These are phyloP conservation scores for Heterobasidion occidentale DNA, from an alignment of 1,284 basidiomycete species.

Conservation along the genomic window DNA sequence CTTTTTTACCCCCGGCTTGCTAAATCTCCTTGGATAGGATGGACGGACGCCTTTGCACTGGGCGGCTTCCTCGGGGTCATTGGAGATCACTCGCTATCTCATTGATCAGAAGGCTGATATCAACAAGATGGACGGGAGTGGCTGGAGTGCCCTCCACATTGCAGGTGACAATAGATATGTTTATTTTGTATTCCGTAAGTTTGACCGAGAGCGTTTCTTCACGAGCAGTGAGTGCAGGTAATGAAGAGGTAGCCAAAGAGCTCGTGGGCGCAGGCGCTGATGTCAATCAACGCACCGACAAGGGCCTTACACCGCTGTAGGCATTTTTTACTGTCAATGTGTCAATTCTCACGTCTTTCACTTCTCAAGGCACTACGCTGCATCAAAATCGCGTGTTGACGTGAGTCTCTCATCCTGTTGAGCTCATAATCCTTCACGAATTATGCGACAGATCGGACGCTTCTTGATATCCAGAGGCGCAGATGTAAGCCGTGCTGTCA, in stretches of 20 bases:
- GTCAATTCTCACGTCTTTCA: slow-evolving; percentile 5
- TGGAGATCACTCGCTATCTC: slow-evolving; percentile 67
- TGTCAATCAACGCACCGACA: slow-evolving; percentile 75
- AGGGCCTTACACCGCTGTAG: slow-evolving; percentile 83
- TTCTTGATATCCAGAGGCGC: slow-evolving; percentile 81
- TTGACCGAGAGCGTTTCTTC: not conserved
- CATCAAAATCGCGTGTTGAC: slow-evolving; percentile 85
- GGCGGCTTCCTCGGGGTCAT: slow-evolving; percentile 72
- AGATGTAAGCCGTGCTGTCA: slow-evolving; percentile 51
- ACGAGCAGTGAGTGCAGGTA: slow-evolving; percentile 68
- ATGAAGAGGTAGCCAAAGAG: slow-evolving; percentile 71
- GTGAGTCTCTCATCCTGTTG: slow-evolving; percentile 34
- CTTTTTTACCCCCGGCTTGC: slow-evolving; percentile 4
- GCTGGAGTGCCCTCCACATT: slow-evolving; percentile 87
- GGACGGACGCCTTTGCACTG: slow-evolving; percentile 86
- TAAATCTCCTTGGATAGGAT: slow-evolving; percentile 44
- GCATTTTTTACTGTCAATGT: slow-evolving; percentile 20
- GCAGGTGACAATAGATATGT: slow-evolving; percentile 43
- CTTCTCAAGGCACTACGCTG: slow-evolving; percentile 77
- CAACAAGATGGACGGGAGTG: slow-evolving; percentile 62
- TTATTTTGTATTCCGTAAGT: slow-evolving; percentile 5
- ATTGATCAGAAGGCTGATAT: slow-evolving; percentile 69
- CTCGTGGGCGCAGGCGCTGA: slow-evolving; percentile 82
- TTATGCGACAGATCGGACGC: slow-evolving; percentile 64
- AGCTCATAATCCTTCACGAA: not conserved